Conservation (phyloP, 306 rosid species). For the Cercis canadensis region DNA sequence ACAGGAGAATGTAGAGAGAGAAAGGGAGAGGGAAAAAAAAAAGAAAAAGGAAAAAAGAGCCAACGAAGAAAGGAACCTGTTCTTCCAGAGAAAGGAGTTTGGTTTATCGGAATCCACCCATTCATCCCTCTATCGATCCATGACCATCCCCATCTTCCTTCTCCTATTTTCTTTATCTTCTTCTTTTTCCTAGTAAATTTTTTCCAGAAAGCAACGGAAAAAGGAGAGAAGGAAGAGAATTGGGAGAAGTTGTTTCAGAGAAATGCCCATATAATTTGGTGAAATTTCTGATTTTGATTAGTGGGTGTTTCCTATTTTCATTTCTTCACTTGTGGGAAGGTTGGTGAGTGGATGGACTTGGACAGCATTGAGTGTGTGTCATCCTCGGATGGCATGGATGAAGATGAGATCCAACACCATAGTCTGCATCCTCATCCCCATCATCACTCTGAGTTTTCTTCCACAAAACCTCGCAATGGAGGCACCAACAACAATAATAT, state of each 20-base stretch:
- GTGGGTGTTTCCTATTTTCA: slow-evolving; percentile 42
- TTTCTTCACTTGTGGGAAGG: slow-evolving; percentile 19
- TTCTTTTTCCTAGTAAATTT: slow-evolving; percentile 19
- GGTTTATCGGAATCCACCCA: slow-evolving; percentile 48
- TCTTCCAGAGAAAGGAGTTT: slow-evolving; percentile 48
- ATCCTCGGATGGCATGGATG: slow-evolving; percentile 78
- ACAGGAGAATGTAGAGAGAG: slow-evolving; percentile 33
- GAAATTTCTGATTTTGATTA: slow-evolving; percentile 40
- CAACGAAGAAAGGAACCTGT: slow-evolving; percentile 67
- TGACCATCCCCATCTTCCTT: slow-evolving; percentile 33
- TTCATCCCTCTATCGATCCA: slow-evolving; percentile 33
- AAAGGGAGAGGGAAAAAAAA: not conserved
- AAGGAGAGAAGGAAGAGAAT: slow-evolving; percentile 28
- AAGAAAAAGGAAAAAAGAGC: slow-evolving; percentile 25
- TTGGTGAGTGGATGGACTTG: slow-evolving; percentile 67
- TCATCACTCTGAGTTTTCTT: slow-evolving; percentile 74
- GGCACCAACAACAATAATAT: slow-evolving; percentile 40
- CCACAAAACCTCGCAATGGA: slow-evolving; percentile 74
- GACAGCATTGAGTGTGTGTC: slow-evolving; percentile 91
- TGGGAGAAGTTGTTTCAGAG: slow-evolving; percentile 19
- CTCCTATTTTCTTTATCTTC: slow-evolving; percentile 35
- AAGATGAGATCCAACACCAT: slow-evolving; percentile 85
- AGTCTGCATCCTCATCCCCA: slow-evolving; percentile 58
- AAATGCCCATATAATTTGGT: slow-evolving; percentile 43
- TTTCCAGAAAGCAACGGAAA: slow-evolving; percentile 21